Base-by-base conservation (phyloP, 306 rosid genomes). In the Elaeagnus macrophylla region DNA sequence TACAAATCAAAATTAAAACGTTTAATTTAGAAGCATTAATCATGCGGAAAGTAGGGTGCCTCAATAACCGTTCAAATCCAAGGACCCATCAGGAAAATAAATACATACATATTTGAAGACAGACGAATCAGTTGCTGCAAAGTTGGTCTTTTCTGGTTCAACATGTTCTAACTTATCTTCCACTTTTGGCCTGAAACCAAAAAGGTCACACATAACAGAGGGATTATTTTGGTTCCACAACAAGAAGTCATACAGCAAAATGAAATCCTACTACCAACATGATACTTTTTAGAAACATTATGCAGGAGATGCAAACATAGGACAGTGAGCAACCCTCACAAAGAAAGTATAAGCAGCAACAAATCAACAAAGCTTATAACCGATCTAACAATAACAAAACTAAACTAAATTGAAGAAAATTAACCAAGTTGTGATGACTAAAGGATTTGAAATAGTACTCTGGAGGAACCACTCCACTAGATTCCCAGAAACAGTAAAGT, bases 361-460 rank as follows among this genome's bases (percentile, higher is more conserved):
- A 45, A 18, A 54, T 25, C 50, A 20, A 57, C 39, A 65, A 54
- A 20, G 54, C 46, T 15, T 25, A 68, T 58, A 50, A 41, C 69
- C 51, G 15, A 46, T 55, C 55, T 77, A 72, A 44, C 32, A 53
- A 57, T 61, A 25, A 67, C 47, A 36, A 67, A 68, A 62, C 57
- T 66, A 77, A 57, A 20, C 25, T 20, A 20, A 20, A 20, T 20
- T 20, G 25, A 20, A 20, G 25, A 20, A 20, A 20, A 20, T 1
- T 20, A 20, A 20, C 25, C 25, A 20, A n/a, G n/a, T n/a, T n/a
- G n/a, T n/a, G n/a, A n/a, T n/a, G n/a, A n/a, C n/a, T 59, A 71
- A 71, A 73, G 83, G 95, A 76, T 76, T 72, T 50, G 72, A 78
- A 91, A 64, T 68, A 77, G 77, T 93, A 93, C 99, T 80, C 84